These are phyloP conservation scores for Candida endomychidarum DNA, from an alignment of 805 yeast genomes.

Conservation along the genomic window DNA sequence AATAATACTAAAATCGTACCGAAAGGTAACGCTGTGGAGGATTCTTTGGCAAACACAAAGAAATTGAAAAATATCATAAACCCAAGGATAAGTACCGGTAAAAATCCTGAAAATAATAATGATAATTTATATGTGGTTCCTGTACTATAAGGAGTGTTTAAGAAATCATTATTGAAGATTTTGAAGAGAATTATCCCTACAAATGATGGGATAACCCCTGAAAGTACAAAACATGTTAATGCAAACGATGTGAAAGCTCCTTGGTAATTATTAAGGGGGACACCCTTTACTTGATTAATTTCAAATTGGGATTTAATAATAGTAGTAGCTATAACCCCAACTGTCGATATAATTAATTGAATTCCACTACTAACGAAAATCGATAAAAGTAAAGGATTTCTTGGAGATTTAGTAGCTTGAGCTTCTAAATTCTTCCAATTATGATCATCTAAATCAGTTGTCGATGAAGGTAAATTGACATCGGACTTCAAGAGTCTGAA, in stretches of 20 bases:
- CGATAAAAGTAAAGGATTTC: conserved; percentile 47
- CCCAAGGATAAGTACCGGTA: conserved; percentile 50
- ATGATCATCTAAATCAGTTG: conserved; percentile 8
- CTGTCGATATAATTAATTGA: conserved; percentile 64
- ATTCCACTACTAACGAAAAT: conserved; percentile 70
- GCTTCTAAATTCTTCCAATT: conserved; percentile 53
- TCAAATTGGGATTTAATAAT: conserved; percentile 34
- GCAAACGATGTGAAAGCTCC: conserved; percentile 63
- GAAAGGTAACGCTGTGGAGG: conserved; percentile 76
- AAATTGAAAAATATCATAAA: conserved; percentile 58
- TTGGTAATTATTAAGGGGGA: conserved; percentile 62
- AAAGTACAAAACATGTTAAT: conserved; percentile 56
- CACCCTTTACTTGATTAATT: conserved; percentile 17
- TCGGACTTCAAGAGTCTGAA: conserved; percentile 49
- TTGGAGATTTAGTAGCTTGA: conserved; percentile 58
- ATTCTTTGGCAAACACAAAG: conserved; percentile 73
- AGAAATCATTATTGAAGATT: conserved; percentile 45
- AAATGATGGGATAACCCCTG: conserved; percentile 76
- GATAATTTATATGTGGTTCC: conserved; percentile 20
- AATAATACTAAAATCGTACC: conserved; percentile 65
- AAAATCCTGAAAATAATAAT: conserved; percentile 33
- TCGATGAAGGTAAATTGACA: conserved; percentile 16
- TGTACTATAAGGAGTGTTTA: conserved; percentile 23
- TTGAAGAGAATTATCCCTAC: conserved; percentile 64
- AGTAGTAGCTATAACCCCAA: conserved; percentile 59